Conservation (phyloP, 164 flowering plant species). For the Piper longum region DNA sequence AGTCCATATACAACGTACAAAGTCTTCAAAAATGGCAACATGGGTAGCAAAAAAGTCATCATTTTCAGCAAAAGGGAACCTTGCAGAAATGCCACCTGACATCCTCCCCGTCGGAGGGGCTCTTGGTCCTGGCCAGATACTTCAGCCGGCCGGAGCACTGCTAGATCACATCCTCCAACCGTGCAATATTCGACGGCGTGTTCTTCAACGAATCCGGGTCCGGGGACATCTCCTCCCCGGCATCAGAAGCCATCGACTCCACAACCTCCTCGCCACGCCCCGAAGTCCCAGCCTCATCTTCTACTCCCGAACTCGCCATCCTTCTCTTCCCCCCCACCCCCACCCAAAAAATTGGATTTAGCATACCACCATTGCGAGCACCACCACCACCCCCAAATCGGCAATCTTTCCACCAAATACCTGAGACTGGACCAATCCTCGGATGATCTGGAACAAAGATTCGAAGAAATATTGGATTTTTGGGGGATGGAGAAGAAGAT, state of each 20-base stretch:
- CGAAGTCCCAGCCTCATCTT: neutral
- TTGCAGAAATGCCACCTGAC: constrained; percentile 90
- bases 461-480: too few relatives aligned
- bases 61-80: constrained; percentile 58
- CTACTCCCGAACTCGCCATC: neutral
- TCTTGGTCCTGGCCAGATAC: constrained; percentile 74
- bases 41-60: constrained; percentile 25
- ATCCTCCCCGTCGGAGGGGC: constrained; percentile 88
- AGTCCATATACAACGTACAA: too few relatives aligned
- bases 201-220: constrained; percentile 74
- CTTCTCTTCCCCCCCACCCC: too few relatives aligned
- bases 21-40: too few relatives aligned
- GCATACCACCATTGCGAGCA: too few relatives aligned
- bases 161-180: constrained; percentile 78
- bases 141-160: constrained; percentile 62
- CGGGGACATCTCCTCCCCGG: constrained; percentile 27
- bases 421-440: too few relatives aligned
- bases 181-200: constrained; percentile 80
- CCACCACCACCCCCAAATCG: too few relatives aligned
- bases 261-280: neutral
- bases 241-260: neutral
- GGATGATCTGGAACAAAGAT: too few relatives aligned
- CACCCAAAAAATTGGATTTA: too few relatives aligned
- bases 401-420: too few relatives aligned
- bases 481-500: too few relatives aligned